Evolutionary conservation across 2,329 filamentous ascomycete species (phyloP), one percentile per base, ranked within the genome.

Genomic region (Fusarium bulbicola): DNA sequence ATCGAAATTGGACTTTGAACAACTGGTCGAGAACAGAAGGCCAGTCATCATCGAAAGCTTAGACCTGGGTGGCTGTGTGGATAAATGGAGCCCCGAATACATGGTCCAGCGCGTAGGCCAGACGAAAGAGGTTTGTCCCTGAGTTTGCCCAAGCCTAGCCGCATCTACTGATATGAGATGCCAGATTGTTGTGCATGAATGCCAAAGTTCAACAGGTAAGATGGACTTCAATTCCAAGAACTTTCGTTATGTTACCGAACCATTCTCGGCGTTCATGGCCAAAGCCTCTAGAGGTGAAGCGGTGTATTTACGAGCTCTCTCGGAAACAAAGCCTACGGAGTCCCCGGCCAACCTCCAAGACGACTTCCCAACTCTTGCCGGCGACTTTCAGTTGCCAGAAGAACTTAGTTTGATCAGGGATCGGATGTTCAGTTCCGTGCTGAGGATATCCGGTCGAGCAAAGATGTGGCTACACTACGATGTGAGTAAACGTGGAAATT

Each of bases 391-490:
- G 20, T 81, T 97, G 3, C 93, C 94, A 3, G 74, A 84, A 3
- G 84, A 90, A 68, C 83, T 97, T 15, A 80, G 81, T 0, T 83
- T 87, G 39, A 90, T 93, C 8, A 79, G 78, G 10, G 83, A 91
- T n/a, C 90, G 90, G 69, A 81, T 89, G 7, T 94, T 97, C 79
- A 95, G 92, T 79, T 95, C 93, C 6, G 91, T 95, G 0, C 82
- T 97, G 30, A 88, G 94, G 26, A 91, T 97, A 67, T 95, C 93
- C 8, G 93, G 93, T 2, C 89, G 89, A 4, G 92, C 95, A 16
- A 92, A 91, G 45, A 93, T 97, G 89, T 97, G 95, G 95, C 85
- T 97, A 37, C 94, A 97, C 81, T 97, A 96, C 83, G 93, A 97
- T 82, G 91, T 92, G 80, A 82, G 86, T 81, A 46, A n/a, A 34